Percentiles rank a stretch among this genome's conserved stretches.
These are phyloP conservation scores for Adiantum capillusveneris DNA, from an alignment of 75 land plant genomes.

Conservation along the genomic window DNA sequence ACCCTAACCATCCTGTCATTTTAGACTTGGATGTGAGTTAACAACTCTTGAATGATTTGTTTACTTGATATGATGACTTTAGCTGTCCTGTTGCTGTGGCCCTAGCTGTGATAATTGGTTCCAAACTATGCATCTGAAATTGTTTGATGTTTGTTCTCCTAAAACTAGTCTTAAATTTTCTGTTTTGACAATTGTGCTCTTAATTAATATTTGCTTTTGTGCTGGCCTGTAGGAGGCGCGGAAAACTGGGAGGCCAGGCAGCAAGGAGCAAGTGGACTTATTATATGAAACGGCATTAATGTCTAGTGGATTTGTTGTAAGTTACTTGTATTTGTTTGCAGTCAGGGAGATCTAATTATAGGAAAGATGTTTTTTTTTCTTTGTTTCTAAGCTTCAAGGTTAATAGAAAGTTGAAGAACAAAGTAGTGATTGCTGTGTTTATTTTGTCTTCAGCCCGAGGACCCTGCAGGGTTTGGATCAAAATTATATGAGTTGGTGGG, in stretches of 20 bases:
- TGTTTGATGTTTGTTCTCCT: too few relatives aligned
- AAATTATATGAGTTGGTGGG: constrained; percentile 89
- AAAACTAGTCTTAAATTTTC: too few relatives aligned
- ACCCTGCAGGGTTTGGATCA: constrained; percentile 76
- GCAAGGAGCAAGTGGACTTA: constrained; percentile 72
- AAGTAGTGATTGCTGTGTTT: neutral
- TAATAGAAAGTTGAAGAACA: neutral
- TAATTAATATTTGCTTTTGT: too few relatives aligned
- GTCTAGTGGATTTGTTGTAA: constrained; percentile 93
- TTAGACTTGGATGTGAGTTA: constrained; percentile 56
- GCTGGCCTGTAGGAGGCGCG: constrained; percentile 1
- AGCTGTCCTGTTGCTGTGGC: too few relatives aligned
- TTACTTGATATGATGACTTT: too few relatives aligned
- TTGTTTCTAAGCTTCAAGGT: neutral
- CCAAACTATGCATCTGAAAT: too few relatives aligned
- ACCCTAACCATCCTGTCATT: constrained; percentile 78
- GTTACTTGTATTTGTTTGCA: too few relatives aligned
- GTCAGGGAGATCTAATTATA: too few relatives aligned
- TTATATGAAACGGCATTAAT: constrained; percentile 79
- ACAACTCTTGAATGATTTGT: too few relatives aligned
- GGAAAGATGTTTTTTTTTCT: too few relatives aligned
- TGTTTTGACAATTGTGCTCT: too few relatives aligned
- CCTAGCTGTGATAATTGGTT: too few relatives aligned
- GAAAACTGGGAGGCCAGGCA: constrained; percentile 22
- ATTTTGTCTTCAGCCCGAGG: constrained; percentile 73